Conservation (phyloP, 2,329 filamentous ascomycete genomes). For the Cryphonectria naterciae region DNA sequence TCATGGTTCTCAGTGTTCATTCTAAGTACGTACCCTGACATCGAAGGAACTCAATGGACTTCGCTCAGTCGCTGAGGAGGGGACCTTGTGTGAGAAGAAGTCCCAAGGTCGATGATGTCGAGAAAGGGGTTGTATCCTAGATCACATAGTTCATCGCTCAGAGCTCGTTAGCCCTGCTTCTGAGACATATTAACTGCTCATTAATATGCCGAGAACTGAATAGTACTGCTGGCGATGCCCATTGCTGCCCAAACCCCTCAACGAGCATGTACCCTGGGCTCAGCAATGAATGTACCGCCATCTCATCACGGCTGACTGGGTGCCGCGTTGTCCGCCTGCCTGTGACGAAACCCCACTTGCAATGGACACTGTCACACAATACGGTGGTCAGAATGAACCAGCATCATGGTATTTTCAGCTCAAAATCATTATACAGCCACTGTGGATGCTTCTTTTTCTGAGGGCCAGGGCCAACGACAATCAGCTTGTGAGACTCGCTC, state of each 20-base stretch:
- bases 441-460: background rate
- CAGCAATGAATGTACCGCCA: background rate
- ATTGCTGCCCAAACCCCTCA: background rate
- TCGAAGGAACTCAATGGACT: background rate
- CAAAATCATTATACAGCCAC: background rate
- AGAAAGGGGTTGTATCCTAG: background rate
- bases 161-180: background rate
- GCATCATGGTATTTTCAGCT: background rate
- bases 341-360: background rate
- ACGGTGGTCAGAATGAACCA: background rate
- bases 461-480: background rate
- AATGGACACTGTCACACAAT: background rate
- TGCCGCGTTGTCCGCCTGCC: background rate
- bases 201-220: background rate
- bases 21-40: background rate
- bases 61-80: background rate
- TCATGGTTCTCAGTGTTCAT: background rate
- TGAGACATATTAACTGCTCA: background rate
- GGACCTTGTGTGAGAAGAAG: background rate
- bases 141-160: background rate
- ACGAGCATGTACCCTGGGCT: background rate
- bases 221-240: background rate
- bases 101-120: background rate
- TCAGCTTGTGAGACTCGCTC: background rate
- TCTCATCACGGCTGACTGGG: background rate